phyloP scores from a whole-genome alignment of 2,329 filamentous ascomycete genomes.

The Fusarium sp. region DNA sequence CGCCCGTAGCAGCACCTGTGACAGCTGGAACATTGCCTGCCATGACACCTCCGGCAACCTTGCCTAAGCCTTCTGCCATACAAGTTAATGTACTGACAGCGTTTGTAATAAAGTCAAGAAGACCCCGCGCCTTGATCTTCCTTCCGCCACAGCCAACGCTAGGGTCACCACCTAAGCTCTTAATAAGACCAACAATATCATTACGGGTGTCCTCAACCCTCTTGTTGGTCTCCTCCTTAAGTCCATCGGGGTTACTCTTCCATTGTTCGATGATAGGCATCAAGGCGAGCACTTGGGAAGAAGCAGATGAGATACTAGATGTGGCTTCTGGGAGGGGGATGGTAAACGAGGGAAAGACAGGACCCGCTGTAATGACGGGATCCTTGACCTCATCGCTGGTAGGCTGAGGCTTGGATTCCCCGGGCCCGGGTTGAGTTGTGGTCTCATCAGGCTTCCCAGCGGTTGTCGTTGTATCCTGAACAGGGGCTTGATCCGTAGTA shows the following conservation, averaged over 20 bases:
- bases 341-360: too few relatives aligned
- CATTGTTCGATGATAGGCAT: conserved; percentile 37
- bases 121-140: conserved; percentile 25
- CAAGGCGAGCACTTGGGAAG: conserved; percentile 26
- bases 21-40: conserved; percentile 29
- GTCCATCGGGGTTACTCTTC: conserved; percentile 22
- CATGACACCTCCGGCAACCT: conserved; percentile 18
- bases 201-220: conserved; percentile 26
- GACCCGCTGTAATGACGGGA: conserved; percentile 12
- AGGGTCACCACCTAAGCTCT: conserved; percentile 25
- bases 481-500: not conserved
- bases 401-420: not conserved
- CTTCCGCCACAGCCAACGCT: conserved; percentile 13
- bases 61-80: conserved; percentile 26
- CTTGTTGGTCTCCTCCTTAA: conserved; percentile 35
- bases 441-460: too few relatives aligned
- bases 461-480: not conserved
- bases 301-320: conserved; percentile 31
- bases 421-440: not conserved
- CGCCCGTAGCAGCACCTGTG: conserved; percentile 1
- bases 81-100: conserved; percentile 35
- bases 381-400: not conserved
- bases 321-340: conserved; percentile 30
- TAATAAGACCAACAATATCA: conserved; percentile 22
- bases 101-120: conserved; percentile 27